Evolutionary conservation across 2,329 filamentous ascomycete genomes (phyloP).

Genomic region (Sclerotinia subarctica): DNA sequence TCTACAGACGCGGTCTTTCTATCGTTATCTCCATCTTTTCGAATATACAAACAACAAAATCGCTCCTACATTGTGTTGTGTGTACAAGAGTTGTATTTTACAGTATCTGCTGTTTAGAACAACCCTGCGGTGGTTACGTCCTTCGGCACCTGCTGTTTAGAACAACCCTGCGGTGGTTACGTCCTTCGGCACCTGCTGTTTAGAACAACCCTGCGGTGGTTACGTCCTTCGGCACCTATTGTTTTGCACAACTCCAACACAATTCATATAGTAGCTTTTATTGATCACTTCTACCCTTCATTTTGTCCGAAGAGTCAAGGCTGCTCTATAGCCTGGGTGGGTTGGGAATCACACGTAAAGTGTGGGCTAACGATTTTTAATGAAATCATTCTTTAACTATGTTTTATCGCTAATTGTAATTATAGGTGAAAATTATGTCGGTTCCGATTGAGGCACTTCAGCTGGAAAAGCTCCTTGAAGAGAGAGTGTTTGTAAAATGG

Average conservation of each 20-base stretch:
- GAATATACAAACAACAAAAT: no score
- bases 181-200: no score
- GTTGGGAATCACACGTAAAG: constrained; percentile 11
- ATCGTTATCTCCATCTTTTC: no score
- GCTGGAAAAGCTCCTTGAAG: background rate
- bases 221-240: no score
- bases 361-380: constrained; percentile 9
- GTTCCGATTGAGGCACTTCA: background rate
- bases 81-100: no score
- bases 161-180: no score
- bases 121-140: no score
- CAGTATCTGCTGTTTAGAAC: background rate
- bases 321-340: constrained; percentile 16
- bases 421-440: background rate
- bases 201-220: no score
- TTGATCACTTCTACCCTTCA: background rate
- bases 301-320: constrained; percentile 12
- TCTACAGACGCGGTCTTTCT: background rate
- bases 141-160: no score
- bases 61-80: no score
- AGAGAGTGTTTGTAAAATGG: constrained; percentile 16
- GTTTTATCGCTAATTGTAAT: background rate
- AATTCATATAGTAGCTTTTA: background rate
- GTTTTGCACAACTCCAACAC: background rate
- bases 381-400: constrained; percentile 1